Base-by-base conservation (phyloP, 176 grass and related monocot species). In the Juncus effusus region DNA sequence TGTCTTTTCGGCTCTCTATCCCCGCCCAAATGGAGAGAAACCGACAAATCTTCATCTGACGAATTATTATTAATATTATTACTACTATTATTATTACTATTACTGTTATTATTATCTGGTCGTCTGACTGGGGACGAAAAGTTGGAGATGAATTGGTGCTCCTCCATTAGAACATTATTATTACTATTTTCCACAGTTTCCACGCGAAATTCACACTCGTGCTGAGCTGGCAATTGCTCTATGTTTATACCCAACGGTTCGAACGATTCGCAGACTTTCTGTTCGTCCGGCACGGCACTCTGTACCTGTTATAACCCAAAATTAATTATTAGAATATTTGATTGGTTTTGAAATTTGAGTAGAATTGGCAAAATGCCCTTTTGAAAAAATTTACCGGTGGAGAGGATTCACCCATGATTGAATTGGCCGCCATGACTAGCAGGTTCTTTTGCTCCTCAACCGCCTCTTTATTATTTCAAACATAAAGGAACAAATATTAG, bases 141-240 rank as follows among this genome's bases (percentile, higher is more conserved):
- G 59, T 84, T 97, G 42, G 88, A 84, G 50, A 97, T 92, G 85
- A 97, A 89, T 70, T 89, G 94, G 61, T 68, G 87, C 75, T 96
- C 92, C 80, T 96, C 87, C 42, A 96, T 77, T 60, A 77, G 56
- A 38, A 66, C 80, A 12, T 62, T 58, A 2, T 57, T 60, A 42
- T 80, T 83, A 65, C 61, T 36, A 7, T 69, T 51, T 7, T 78
- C 91, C 69, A 91, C 85, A 44, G 80, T 82, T 69, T 88, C 88
- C 35, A 78, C 65, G 60, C 77, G 62, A 42, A 83, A 72, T 62
- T 51, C 76, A 3, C 77, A 41, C 28, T 54, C 54, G 2, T 73
- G 77, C 6, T 76, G 74, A 9, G 80, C 79, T 69, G 85, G 77
- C 49, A 89, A 79, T 65, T 86, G 82, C 70, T 86, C 78, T 50